Evolutionary conservation across 805 yeast species (phyloP), one percentile per base, ranked within the genome.

Genomic region (Myxozyma geophila): DNA sequence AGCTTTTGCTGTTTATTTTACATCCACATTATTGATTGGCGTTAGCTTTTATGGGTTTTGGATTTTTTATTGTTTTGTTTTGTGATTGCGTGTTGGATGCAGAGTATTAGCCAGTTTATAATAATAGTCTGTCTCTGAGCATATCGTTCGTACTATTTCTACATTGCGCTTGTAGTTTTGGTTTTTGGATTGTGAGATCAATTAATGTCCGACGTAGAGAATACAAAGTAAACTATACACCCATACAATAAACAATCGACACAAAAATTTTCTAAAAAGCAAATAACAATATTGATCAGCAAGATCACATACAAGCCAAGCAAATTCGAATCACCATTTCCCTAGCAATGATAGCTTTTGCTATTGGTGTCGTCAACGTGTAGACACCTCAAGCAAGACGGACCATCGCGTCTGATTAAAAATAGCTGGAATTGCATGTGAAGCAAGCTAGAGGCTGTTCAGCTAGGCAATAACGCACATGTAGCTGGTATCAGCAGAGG

Each of bases 11-110:
- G 33, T n/a, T 52, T 52, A 36, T 40, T 23, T 53, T 41, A 41
- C 48, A 40, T 53, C 40, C 48, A 53, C 48, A 53, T 53, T 37
- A 43, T 39, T 53, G 57, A 53, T 21, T 41, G 57, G 57, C 57
- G 57, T 53, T 53, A 41, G 28, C 40, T 40, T 13, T 15, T 23
- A 15, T 8, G 17, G 12, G 23, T 53, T 52, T 52, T 52, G 46
- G 46, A 37, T 50, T 50, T 50, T 50, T 19, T 23, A n/a, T 15
- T 17, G 40, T 17, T 50, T 33, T 17, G 35, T 33, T 17, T 10
- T 17, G 28, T 52, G 55, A 21, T 17, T 40, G 35, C 48, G 28
- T 49, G 17, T 21, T 49, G 39, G 8, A 3, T 8, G 10, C 55
- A 39, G 7, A 17, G 19, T 8, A 17, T 8, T 12, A 13, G 47